A percentile compares a stretch with the other conserved stretches of the same genome.
Conservation (phyloP, 345 rosid genomes). For the Adansonia digitata region DNA sequence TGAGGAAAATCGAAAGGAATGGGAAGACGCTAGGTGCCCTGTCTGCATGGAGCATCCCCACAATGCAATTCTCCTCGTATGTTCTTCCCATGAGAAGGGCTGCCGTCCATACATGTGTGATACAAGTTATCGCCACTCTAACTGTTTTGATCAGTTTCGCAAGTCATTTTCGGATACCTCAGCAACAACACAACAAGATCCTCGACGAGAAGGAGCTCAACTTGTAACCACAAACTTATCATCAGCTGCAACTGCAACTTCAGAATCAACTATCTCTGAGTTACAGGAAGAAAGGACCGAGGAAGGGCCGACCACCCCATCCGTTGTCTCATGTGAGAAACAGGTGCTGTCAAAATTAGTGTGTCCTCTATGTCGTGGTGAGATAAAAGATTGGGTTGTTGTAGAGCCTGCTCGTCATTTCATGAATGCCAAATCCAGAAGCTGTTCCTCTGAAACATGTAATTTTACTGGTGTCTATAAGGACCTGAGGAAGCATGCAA, state of each 20-base stretch:
- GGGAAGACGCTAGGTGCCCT: conserved; percentile 96
- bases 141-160: conserved; percentile 87
- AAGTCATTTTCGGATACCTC: conserved; percentile 53
- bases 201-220: conserved; percentile 30
- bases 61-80: conserved; percentile 85
- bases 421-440: conserved; percentile 81
- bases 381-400: conserved; percentile 74
- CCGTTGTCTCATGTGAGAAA: conserved; percentile 32
- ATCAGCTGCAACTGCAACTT: conserved; percentile 18
- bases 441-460: conserved; percentile 86
- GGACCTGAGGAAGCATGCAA: conserved; percentile 91
- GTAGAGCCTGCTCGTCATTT: conserved; percentile 64
- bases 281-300: conserved; percentile 35
- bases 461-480: conserved; percentile 67
- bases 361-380: conserved; percentile 91
- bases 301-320: conserved; percentile 22
- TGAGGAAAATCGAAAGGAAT: conserved; percentile 65
- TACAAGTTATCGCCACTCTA: conserved; percentile 94
- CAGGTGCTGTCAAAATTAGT: conserved; percentile 41
- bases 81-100: conserved; percentile 88
- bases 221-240: conserved; percentile 17
- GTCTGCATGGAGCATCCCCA: conserved; percentile 99
- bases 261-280: conserved; percentile 29
- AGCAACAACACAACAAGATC: conserved; percentile 15
- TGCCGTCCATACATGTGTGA: conserved; percentile 98